Base-by-base conservation (phyloP, 169 alveolate genomes). In the Toxoplasma gondii region DNA sequence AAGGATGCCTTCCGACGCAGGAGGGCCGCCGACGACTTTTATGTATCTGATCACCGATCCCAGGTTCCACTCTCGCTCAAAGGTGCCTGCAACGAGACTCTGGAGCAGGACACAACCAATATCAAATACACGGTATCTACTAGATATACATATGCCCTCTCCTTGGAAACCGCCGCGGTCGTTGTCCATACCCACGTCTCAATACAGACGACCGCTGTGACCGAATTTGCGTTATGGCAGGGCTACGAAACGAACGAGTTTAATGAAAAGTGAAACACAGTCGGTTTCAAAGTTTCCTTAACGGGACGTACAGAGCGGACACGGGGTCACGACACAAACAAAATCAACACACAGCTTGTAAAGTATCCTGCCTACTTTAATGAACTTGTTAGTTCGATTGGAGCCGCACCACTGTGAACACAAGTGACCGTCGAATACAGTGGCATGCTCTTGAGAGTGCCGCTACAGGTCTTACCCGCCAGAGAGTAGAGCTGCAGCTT, bases 21-120 rank as follows among this genome's bases (percentile, higher is more conserved):
- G 98, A 0, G 98, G 98, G 24, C 99, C 99, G 29, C 99, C 99
- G 45, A 97, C 96, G 31, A 97, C 98, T 94, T 98, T 96, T 17
- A 98, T 95, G 86, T 93, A 95, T 9, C 97, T 97, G 92, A 98
- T 96, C 92, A 94, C 95, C 24, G 99, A 96, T 58, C 97, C 98
- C 58, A 98, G 95, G 38, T 96, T 96, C 99, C 99, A 98, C 83
- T 98, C 99, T 91, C 99, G 94, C 93, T 98, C 98, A 41, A 97
- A 94, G n/a, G 96, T 98, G 69, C 98, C 98, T 83, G 96, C 53
- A 54, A 36, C n/a, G 36, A 70, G 58, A 82, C 53, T 78, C 87
- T 78, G 87, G 87, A 78, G 29, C 5, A 64, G 78, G 36, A 7
- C 78, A 64, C 36, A 19, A 64, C 36, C 36, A 24, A 19, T 64